phyloP scores from a whole-genome alignment of 2,329 filamentous ascomycete genomes.

The Colletotrichum sojae region DNA sequence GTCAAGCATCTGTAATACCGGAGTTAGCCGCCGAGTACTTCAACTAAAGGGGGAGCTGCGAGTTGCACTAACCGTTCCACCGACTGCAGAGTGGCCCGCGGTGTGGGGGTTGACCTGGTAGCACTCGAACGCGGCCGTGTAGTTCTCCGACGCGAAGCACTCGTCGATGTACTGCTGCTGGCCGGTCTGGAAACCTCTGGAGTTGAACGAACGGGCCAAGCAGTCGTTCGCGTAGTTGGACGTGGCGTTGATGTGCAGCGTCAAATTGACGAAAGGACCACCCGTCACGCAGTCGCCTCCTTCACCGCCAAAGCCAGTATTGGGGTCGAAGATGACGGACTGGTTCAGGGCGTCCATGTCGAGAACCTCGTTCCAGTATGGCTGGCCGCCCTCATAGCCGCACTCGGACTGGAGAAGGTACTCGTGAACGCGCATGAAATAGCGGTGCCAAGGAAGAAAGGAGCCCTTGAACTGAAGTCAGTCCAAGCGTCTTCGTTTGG shows the following conservation, averaged over 20 bases:
- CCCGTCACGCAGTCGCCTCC: conserved; percentile 28
- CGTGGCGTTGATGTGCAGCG: conserved; percentile 30
- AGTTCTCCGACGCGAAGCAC: conserved; percentile 29
- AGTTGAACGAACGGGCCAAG: conserved; percentile 25
- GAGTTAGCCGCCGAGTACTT: not conserved
- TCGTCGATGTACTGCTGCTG: conserved; percentile 30
- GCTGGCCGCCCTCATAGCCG: conserved; percentile 47
- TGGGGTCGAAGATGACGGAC: conserved; percentile 25
- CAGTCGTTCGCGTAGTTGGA: conserved; percentile 21
- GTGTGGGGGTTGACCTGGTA: conserved; percentile 31
- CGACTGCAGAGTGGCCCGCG: conserved; percentile 34
- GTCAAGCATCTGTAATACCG: conserved; percentile 21
- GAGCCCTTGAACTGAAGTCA: too few relatives aligned
- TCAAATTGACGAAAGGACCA: conserved; percentile 34
- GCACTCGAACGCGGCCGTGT: conserved; percentile 26
- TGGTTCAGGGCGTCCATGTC: conserved; percentile 26
- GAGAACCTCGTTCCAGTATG: conserved; percentile 38
- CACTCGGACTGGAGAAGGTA: conserved; percentile 46
- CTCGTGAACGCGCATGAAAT: conserved; percentile 49
- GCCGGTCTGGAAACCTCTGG: conserved; percentile 24
- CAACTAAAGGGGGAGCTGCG: not conserved
- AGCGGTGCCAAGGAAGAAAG: conserved; percentile 44
- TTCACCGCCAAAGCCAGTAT: conserved; percentile 32
- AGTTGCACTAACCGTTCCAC: conserved; percentile 27
- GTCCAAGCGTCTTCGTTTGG: too few relatives aligned